Conservation (phyloP, 2,329 filamentous ascomycete species). For the Neocucurbitaria cava region DNA sequence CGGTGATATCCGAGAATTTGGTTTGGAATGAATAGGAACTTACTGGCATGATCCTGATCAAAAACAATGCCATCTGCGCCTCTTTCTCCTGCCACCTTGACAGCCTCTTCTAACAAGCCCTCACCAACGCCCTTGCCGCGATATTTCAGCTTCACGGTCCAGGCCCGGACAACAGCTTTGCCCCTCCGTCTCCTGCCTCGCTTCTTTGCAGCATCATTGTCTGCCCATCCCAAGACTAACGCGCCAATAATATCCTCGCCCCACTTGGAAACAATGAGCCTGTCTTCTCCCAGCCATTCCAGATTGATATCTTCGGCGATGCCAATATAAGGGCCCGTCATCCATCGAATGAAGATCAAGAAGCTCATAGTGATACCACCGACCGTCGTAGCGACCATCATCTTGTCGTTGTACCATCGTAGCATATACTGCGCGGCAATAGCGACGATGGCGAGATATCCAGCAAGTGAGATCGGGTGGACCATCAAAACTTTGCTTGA, state of each 20-base stretch:
- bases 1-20: background rate
- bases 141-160: constrained; percentile 77
- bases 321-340: constrained; percentile 67
- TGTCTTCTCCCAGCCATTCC: constrained; percentile 65
- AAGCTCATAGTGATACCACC: constrained; percentile 69
- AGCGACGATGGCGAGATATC: constrained; percentile 48
- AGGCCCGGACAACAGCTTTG: constrained; percentile 77
- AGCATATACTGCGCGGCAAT: constrained; percentile 51
- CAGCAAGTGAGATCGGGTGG: constrained; percentile 47
- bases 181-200: constrained; percentile 62
- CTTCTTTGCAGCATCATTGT: constrained; percentile 53
- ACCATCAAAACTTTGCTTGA: constrained; percentile 65
- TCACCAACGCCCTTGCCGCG: constrained; percentile 74
- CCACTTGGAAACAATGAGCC: constrained; percentile 68
- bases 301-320: constrained; percentile 67
- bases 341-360: constrained; percentile 66
- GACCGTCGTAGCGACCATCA: constrained; percentile 64
- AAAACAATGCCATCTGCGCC: constrained; percentile 77
- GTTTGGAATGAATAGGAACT: constrained; percentile 34
- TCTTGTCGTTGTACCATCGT: constrained; percentile 57
- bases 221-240: constrained; percentile 71
- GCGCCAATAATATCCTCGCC: constrained; percentile 74
- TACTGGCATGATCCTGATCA: constrained; percentile 79
- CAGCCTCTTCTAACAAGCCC: constrained; percentile 75
- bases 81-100: constrained; percentile 70